A percentile compares a stretch with the other conserved stretches of the same genome.
These are phyloP conservation scores for Solanum peruvianum DNA, from an alignment of 257 asterid genomes.

Conservation along the genomic window DNA sequence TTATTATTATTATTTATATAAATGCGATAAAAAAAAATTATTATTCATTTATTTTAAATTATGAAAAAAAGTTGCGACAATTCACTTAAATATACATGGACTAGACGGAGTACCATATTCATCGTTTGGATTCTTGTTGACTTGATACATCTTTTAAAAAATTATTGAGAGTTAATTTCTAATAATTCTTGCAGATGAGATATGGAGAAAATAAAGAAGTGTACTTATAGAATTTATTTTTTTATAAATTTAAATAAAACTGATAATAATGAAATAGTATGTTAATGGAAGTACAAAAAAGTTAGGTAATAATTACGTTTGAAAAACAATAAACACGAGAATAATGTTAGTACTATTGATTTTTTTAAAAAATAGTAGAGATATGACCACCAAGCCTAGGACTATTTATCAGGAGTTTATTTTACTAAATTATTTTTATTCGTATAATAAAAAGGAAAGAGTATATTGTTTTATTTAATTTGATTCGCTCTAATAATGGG, in stretches of 20 bases:
- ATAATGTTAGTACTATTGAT: background rate
- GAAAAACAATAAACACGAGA: background rate
- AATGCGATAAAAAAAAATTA: background rate
- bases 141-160: background rate
- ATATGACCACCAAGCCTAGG: background rate
- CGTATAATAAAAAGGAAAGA: background rate
- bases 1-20: too few species aligned
- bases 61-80: too few species aligned
- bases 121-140: fast-evolving
- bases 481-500: background rate
- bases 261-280: background rate
- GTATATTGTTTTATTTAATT: background rate
- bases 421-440: background rate
- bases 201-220: background rate
- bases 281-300: background rate
- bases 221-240: too few species aligned
- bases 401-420: background rate
- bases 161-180: background rate
- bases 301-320: background rate
- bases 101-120: fast-evolving
- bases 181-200: too few species aligned
- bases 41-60: too few species aligned
- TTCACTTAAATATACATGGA: too few species aligned
- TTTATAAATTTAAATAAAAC: background rate
- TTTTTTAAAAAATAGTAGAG: background rate